Percentiles rank a stretch among this genome's conserved stretches.
Evolutionary conservation across 805 yeast species (phyloP).

Genomic region (Nakazawaea wickerhamii): DNA sequence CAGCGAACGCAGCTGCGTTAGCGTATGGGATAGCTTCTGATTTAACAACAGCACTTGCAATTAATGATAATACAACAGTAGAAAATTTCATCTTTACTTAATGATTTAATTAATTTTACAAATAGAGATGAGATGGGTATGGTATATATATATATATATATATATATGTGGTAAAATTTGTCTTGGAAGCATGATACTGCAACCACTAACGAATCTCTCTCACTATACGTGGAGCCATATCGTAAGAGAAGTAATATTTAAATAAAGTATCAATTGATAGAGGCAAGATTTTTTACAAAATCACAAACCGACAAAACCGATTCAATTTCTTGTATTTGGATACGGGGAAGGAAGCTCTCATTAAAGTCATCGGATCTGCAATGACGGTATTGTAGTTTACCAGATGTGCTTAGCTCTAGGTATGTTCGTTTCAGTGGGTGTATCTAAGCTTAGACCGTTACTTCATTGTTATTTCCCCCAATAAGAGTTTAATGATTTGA

Average conservation of each 20-base stretch:
- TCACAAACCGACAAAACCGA: constrained; percentile 8
- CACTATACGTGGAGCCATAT: too few species aligned
- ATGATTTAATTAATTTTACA: too few species aligned
- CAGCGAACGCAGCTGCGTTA: constrained; percentile 23
- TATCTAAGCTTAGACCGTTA: not conserved
- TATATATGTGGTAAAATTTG: not conserved
- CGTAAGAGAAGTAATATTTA: too few species aligned
- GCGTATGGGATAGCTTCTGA: constrained; percentile 16
- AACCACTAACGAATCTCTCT: not conserved
- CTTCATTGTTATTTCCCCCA: too few species aligned
- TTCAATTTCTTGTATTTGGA: not conserved
- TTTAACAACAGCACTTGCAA: constrained; percentile 5
- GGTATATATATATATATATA: not conserved
- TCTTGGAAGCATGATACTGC: not conserved
- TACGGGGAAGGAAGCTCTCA: not conserved
- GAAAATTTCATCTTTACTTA: constrained; percentile 10
- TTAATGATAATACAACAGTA: not conserved
- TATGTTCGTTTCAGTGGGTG: too few species aligned
- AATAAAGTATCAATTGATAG: too few species aligned
- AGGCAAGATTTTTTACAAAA: not conserved
- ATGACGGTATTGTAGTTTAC: too few species aligned
- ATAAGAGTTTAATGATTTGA: too few species aligned
- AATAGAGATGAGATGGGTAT: too few species aligned
- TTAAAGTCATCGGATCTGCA: not conserved
- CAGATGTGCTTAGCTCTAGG: too few species aligned